phyloP scores from a whole-genome alignment of 2,329 filamentous ascomycete species.

The Cladosporium sp. region DNA sequence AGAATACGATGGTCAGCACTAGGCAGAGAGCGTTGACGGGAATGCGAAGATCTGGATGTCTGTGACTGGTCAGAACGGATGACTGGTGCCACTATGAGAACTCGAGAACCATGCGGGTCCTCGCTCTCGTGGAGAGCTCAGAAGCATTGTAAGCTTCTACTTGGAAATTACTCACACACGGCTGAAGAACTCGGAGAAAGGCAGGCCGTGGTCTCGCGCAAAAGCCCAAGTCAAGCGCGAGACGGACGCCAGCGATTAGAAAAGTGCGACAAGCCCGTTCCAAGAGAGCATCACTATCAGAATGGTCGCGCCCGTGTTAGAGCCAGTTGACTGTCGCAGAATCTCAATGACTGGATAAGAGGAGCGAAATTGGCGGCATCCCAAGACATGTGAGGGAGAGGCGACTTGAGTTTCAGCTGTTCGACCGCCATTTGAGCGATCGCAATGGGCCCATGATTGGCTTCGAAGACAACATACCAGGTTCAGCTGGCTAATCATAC shows the following conservation, averaged over 20 bases:
- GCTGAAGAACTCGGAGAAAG: slow-evolving; percentile 8
- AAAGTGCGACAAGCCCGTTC: slow-evolving; percentile 2
- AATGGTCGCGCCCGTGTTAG: background rate
- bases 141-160: background rate
- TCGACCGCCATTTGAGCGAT: slow-evolving; percentile 68
- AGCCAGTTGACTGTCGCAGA: slow-evolving; percentile 16
- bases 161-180: background rate
- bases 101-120: too few species aligned
- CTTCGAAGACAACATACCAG: slow-evolving; percentile 25
- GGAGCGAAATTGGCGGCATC: background rate
- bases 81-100: too few species aligned
- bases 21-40: slow-evolving; percentile 37
- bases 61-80: background rate
- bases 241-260: background rate
- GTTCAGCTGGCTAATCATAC: too few species aligned
- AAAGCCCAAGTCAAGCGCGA: slow-evolving; percentile 9
- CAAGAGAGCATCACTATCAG: slow-evolving; percentile 4
- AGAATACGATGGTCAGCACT: slow-evolving; percentile 22
- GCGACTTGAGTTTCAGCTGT: slow-evolving; percentile 61
- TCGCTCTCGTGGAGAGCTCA: too few species aligned
- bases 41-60: slow-evolving; percentile 20
- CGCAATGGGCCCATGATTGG: slow-evolving; percentile 69
- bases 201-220: background rate
- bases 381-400: slow-evolving; percentile 54
- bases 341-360: slow-evolving; percentile 25